Base-by-base conservation (phyloP, 2,329 filamentous ascomycete genomes). In the Albophoma yamanashiensis region DNA sequence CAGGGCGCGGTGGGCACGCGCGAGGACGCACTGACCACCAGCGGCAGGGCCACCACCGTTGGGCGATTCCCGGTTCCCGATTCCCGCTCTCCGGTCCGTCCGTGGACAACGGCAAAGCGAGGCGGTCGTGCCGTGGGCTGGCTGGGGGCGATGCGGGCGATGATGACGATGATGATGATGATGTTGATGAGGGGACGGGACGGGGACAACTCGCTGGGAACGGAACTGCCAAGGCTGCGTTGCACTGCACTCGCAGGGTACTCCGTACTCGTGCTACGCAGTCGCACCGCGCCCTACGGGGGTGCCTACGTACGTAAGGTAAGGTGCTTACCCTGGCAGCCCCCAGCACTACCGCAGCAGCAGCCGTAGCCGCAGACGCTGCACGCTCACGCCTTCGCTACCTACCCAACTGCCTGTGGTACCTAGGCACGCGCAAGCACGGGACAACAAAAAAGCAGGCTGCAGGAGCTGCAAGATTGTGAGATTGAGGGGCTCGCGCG, bases 401-500 rank as follows among this genome's bases (percentile, higher is more conserved):
- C 7, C n/a, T n/a, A n/a, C n/a, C n/a, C n/a, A n/a, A n/a, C n/a
- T n/a, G n/a, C n/a, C n/a, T n/a, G n/a, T n/a, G 34, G 11, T 8
- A 22, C 20, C 3, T 6, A n/a, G n/a, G n/a, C 42, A 45, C n/a
- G 22, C 43, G 45, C 45, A 50, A 27, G 15, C 8, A 17, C 22
- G 14, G 45, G 4, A 50, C 25, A 27, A 27, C 43, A 47, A 31
- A 47, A 47, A 47, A 17, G 43, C 43, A 47, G n/a, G 36, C 36
- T 38, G 36, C 3, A 36, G 3, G n/a, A n/a, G 39, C 40, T 43
- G 40, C 40, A n/a, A 43, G 11, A 43, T 43, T 43, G 27, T 31
- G 45, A 47, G 12, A 52, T 52, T 52, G 47, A 52, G 47, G 47
- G 57, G 57, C 40, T 45, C 47, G 55, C 38, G 60, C 60, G 39